Evolutionary conservation across 2,329 filamentous ascomycete species (phyloP).

Genomic region (Sarocladium strictum): DNA sequence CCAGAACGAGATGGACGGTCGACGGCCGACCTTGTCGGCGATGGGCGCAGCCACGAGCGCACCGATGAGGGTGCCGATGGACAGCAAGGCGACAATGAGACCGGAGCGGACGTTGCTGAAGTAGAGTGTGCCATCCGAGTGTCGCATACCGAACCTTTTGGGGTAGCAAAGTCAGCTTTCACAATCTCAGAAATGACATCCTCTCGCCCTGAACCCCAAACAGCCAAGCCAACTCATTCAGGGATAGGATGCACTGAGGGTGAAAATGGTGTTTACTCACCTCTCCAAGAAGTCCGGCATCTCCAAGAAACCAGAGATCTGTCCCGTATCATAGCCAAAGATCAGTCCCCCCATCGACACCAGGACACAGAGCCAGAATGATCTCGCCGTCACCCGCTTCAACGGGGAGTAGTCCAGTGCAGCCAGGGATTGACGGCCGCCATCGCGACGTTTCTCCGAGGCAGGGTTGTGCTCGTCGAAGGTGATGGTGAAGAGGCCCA

Average conservation of each 20-base stretch:
- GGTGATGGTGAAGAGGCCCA: conserved; percentile 17
- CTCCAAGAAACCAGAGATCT: conserved; percentile 51
- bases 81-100: conserved; percentile 52
- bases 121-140: conserved; percentile 27
- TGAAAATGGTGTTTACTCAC: not conserved
- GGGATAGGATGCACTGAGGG: too few species aligned
- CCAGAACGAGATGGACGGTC: conserved; percentile 56
- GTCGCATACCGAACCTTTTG: conserved; percentile 36
- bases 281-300: conserved; percentile 50
- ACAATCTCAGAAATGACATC: not conserved
- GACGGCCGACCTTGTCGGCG: conserved; percentile 59
- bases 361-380: conserved; percentile 31
- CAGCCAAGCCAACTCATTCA: too few species aligned
- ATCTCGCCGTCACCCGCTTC: conserved; percentile 30
- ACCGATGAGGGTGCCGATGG: conserved; percentile 55
- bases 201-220: not conserved
- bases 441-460: conserved; percentile 26
- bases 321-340: conserved; percentile 45
- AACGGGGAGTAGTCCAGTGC: conserved; percentile 40
- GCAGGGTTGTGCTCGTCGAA: conserved; percentile 39
- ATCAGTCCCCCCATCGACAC: conserved; percentile 41
- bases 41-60: conserved; percentile 55
- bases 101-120: conserved; percentile 52
- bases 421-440: conserved; percentile 26
- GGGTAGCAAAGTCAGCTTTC: not conserved